Evolutionary conservation across 148 eudicot genomes (phyloP), one percentile per base, ranked within the genome.

Genomic region (Rhododendron ferrugineum): DNA sequence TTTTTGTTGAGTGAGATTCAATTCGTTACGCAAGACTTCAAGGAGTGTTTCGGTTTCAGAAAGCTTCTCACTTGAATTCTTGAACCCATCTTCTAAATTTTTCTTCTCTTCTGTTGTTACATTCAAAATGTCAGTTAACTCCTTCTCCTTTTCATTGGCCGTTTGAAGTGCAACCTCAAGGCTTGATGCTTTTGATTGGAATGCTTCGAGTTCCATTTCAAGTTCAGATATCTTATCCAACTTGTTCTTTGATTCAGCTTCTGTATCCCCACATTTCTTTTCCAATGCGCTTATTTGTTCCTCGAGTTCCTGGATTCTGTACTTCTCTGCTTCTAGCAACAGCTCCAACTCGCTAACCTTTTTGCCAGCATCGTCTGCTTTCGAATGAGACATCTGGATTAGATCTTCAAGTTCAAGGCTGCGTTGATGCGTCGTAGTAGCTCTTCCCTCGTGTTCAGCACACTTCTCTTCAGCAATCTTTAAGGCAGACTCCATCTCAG

Each of bases 271-370:
- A 49, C 90, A 90, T 87, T 90, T 94, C 81, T 86, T 86, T 84
- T 93, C 94, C 77, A 94, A 81, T 5, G 86, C 58, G 79, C 84
- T 88, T 79, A 92, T 88, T 80, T 93, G 92, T 86, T 86, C 94
- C 87, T 93, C 97, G 78, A 93, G 95, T 86, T 96, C 95, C 88
- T 89, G 92, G 26, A 90, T 90, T 88, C 84, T 91, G 64, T 88
- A 84, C 80, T 92, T 94, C 88, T 93, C 96, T 20, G 92, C 87
- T 82, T 90, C 96, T 74, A 92, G 88, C 81, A 93, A 79, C 36
- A 88, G 83, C 88, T 94, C 96, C 84, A 94, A 40, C 81, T 93
- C 94, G 34, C 85, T 85, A 32, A 85, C 89, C 81, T 84, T 96
- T 85, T 87, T 93, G 58, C 87, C 94, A 82, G 96, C 93, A 76